Percentiles rank a stretch among this genome's conserved stretches.
phyloP scores from a whole-genome alignment of 495 filamentous ascomycete genomes.

The Lophiostoma macrostomum region DNA sequence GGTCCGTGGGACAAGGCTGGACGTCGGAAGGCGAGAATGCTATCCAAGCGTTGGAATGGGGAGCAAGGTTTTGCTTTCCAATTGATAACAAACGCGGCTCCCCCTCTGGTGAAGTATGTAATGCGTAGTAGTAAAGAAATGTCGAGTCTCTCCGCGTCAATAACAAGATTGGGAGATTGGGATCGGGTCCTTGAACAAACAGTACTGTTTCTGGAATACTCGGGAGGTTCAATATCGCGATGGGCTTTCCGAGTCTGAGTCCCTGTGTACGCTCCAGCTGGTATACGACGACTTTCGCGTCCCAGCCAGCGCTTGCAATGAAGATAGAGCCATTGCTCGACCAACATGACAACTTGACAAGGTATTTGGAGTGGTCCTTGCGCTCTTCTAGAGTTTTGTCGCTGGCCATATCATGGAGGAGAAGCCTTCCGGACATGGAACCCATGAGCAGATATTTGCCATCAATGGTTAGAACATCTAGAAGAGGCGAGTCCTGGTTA shows the following conservation, averaged over 20 bases:
- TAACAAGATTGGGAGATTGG: slow-evolving; percentile 48
- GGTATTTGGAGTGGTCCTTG: slow-evolving; percentile 62
- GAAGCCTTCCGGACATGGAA: slow-evolving; percentile 63
- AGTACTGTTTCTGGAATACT: slow-evolving; percentile 62
- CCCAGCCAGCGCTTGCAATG: slow-evolving; percentile 66
- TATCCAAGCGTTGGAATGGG: slow-evolving; percentile 63
- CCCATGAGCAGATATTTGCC: slow-evolving; percentile 46
- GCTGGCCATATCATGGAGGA: slow-evolving; percentile 43
- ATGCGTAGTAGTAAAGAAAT: slow-evolving; percentile 57
- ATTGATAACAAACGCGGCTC: background rate
- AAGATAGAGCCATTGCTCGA: slow-evolving; percentile 40
- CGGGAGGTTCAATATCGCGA: slow-evolving; percentile 50
- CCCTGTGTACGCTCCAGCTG: slow-evolving; percentile 15
- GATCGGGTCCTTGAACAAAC: slow-evolving; percentile 53
- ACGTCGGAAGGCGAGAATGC: slow-evolving; percentile 61
- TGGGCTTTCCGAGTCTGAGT: slow-evolving; percentile 36
- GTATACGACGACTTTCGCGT: slow-evolving; percentile 58
- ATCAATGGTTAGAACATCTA: slow-evolving; percentile 47
- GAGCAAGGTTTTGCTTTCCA: slow-evolving; percentile 61
- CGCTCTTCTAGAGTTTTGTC: slow-evolving; percentile 47
- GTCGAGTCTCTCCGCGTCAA: slow-evolving; percentile 61
- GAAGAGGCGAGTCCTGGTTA: slow-evolving; percentile 59
- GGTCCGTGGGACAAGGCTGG: slow-evolving; percentile 54
- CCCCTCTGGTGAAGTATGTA: slow-evolving; percentile 33
- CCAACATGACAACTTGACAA: slow-evolving; percentile 52